Percentiles rank a stretch among this genome's conserved stretches.
These are phyloP conservation scores for Neonectria hederae DNA, from an alignment of 2,329 filamentous ascomycete species.

Conservation along the genomic window DNA sequence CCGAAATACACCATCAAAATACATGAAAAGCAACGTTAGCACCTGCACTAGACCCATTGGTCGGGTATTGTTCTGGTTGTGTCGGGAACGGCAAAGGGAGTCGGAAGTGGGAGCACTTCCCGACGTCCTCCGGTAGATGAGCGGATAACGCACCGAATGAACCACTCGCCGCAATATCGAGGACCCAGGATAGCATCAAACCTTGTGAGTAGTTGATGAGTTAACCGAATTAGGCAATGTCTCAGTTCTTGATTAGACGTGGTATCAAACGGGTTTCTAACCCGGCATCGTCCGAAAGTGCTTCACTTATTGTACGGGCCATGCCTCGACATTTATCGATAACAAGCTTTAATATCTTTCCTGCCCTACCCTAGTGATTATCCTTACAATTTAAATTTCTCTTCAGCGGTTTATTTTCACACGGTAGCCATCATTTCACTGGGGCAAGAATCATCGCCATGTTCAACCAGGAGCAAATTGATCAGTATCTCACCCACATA, in stretches of 20 bases:
- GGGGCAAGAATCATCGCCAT: background rate
- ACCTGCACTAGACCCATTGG: background rate
- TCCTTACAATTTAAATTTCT: too few species aligned
- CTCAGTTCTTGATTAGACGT: background rate
- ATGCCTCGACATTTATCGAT: background rate
- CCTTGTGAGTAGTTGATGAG: background rate
- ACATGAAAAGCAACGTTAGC: too few species aligned
- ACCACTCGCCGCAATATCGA: background rate
- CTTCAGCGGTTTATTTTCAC: too few species aligned
- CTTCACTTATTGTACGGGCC: background rate
- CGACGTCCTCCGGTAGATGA: background rate
- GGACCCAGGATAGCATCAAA: background rate
- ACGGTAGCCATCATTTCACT: too few species aligned
- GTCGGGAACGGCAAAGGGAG: background rate
- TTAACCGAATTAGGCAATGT: background rate
- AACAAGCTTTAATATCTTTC: background rate
- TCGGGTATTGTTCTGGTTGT: background rate
- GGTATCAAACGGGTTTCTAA: background rate
- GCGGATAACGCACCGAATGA: too few species aligned
- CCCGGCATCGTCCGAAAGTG: background rate
- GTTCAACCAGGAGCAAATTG: constrained; percentile 3
- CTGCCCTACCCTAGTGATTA: background rate
- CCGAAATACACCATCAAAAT: too few species aligned
- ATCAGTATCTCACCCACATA: constrained; percentile 19
- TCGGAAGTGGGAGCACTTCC: background rate